phyloP scores from a whole-genome alignment of 768 basidiomycete species.

The Lyophyllum atratum region DNA sequence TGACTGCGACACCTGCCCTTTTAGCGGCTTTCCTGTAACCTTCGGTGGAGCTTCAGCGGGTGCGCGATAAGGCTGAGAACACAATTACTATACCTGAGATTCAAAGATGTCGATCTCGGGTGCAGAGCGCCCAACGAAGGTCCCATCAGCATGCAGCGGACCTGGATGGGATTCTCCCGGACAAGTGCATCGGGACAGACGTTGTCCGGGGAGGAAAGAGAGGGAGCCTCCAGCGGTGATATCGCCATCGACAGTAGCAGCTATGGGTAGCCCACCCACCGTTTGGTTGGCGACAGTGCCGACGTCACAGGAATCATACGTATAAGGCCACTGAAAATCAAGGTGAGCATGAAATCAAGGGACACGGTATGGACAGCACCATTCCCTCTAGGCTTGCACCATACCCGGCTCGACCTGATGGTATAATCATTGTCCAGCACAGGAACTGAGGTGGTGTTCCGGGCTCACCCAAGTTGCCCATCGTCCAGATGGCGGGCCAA shows the following conservation, averaged over 20 bases:
- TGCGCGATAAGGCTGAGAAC: background rate
- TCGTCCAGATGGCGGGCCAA: slow-evolving; percentile 82
- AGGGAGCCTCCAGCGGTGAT: slow-evolving; percentile 45
- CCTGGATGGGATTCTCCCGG: slow-evolving; percentile 73
- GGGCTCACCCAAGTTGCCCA: slow-evolving; percentile 73
- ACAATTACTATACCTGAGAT: slow-evolving; percentile 50
- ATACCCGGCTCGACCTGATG: slow-evolving; percentile 76
- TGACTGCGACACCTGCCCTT: slow-evolving; percentile 76
- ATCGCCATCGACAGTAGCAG: slow-evolving; percentile 44
- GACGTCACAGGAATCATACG: slow-evolving; percentile 75
- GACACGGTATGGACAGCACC: slow-evolving; percentile 32
- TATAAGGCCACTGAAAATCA: slow-evolving; percentile 58
- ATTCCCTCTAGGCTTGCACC: slow-evolving; percentile 86
- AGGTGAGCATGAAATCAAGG: slow-evolving; percentile 1
- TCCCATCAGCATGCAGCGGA: slow-evolving; percentile 69
- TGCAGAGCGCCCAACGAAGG: slow-evolving; percentile 61
- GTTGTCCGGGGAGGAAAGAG: slow-evolving; percentile 65
- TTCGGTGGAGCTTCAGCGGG: slow-evolving; percentile 3
- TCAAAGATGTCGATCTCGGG: slow-evolving; percentile 77
- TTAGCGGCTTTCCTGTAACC: slow-evolving; percentile 35
- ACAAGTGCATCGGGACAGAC: slow-evolving; percentile 41
- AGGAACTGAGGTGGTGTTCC: background rate
- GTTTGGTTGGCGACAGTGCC: slow-evolving; percentile 83
- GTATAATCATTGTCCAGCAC: background rate
- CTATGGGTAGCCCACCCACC: slow-evolving; percentile 41